phyloP scores from a whole-genome alignment of 306 rosid species.

The Trifolium fragiferum region DNA sequence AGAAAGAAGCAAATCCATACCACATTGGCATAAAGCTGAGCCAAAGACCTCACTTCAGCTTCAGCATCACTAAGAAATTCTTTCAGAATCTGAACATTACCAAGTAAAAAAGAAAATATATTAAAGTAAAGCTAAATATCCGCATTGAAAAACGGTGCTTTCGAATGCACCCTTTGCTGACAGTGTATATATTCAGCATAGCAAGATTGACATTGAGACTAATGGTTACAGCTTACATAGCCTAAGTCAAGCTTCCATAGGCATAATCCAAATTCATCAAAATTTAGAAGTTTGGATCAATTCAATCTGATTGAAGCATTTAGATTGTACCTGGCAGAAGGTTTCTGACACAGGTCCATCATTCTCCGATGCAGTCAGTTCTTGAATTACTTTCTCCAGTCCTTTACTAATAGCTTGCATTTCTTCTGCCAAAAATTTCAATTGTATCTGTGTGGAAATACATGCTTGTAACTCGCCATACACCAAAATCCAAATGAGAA shows the following conservation, averaged over 20 bases:
- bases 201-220: no score
- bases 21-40: conserved; percentile 78
- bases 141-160: no score
- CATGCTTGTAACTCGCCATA: conserved; percentile 34
- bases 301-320: conserved; percentile 19
- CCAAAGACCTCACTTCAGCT: conserved; percentile 85
- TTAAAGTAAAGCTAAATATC: not conserved
- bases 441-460: conserved; percentile 72
- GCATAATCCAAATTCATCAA: no score
- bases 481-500: conserved; percentile 31
- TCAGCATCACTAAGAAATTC: conserved; percentile 72
- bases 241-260: no score
- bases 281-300: not conserved
- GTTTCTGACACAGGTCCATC: conserved; percentile 78
- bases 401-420: conserved; percentile 98
- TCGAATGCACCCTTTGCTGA: no score
- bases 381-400: conserved; percentile 91
- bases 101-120: conserved; percentile 19
- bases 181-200: no score
- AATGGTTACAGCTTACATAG: no score
- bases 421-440: conserved; percentile 97
- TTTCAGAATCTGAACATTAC: conserved; percentile 63
- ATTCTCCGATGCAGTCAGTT: conserved; percentile 83
- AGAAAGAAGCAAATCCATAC: conserved; percentile 53
- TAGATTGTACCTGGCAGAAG: conserved; percentile 77